A percentile compares a stretch with the other conserved stretches of the same genome.
Conservation (phyloP, 2,329 filamentous ascomycete species). For the Metarhizium rileyi region DNA sequence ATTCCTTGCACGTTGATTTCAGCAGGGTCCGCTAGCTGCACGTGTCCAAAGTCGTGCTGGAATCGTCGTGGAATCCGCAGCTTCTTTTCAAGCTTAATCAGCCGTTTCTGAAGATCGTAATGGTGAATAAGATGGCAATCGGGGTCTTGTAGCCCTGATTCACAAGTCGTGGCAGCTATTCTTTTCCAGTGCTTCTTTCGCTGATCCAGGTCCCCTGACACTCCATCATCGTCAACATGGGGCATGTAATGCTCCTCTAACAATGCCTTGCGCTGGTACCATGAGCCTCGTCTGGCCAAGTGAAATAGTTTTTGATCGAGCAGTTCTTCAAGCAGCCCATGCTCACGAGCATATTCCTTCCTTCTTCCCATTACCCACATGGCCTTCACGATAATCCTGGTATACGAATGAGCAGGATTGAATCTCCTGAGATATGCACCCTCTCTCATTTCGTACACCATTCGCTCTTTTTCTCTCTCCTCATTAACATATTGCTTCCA, state of each 20-base stretch:
- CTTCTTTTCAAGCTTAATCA: slow-evolving; percentile 81
- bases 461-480: slow-evolving; percentile 69
- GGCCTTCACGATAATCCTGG: slow-evolving; percentile 83
- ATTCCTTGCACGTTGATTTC: slow-evolving; percentile 70
- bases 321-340: slow-evolving; percentile 63
- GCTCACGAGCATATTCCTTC: slow-evolving; percentile 71
- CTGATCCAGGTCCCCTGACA: slow-evolving; percentile 28
- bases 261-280: slow-evolving; percentile 93
- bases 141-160: slow-evolving; percentile 74
- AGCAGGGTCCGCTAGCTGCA: slow-evolving; percentile 63
- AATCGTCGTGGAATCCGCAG: slow-evolving; percentile 74
- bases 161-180: slow-evolving; percentile 70
- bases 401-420: slow-evolving; percentile 87
- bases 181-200: slow-evolving; percentile 79
- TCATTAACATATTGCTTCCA: slow-evolving; percentile 67
- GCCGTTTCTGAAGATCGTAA: slow-evolving; percentile 86
- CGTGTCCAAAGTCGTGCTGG: slow-evolving; percentile 89
- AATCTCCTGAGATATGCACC: slow-evolving; percentile 83
- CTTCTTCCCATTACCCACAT: slow-evolving; percentile 69
- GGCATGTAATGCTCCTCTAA: slow-evolving; percentile 95
- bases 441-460: slow-evolving; percentile 71
- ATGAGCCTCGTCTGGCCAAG: slow-evolving; percentile 70
- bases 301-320: slow-evolving; percentile 79
- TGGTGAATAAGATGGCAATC: slow-evolving; percentile 89
- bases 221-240: slow-evolving; percentile 37